phyloP scores from a whole-genome alignment of 306 rosid genomes.

The Castanea sativa region DNA sequence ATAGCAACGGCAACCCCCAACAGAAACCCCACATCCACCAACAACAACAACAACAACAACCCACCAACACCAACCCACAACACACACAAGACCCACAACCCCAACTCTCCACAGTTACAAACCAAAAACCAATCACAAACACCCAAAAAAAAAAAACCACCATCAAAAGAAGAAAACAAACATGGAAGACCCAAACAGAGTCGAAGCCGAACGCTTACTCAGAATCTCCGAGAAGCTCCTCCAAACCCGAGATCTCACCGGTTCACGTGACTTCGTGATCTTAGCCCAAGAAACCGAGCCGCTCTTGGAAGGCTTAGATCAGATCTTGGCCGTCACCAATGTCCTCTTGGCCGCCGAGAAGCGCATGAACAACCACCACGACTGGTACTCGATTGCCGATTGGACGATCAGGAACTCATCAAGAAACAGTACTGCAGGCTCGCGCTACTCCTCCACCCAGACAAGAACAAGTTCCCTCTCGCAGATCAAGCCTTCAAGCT shows the following conservation, averaged over 20 bases:
- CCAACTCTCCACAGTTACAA: not conserved
- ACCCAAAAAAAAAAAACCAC: not conserved
- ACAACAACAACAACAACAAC: too few relatives aligned
- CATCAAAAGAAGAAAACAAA: not conserved
- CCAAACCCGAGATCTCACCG: conserved; percentile 60
- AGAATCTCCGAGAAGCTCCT: conserved; percentile 72
- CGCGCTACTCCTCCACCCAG: conserved; percentile 77
- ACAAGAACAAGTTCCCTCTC: conserved; percentile 64
- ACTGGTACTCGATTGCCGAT: conserved; percentile 70
- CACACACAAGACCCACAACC: too few relatives aligned
- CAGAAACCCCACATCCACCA: too few relatives aligned
- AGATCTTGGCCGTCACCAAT: conserved; percentile 77
- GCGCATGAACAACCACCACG: conserved; percentile 53
- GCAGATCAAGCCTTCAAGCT: conserved; percentile 77
- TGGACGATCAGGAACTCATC: conserved; percentile 57
- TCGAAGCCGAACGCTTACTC: conserved; percentile 75
- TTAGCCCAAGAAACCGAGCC: conserved; percentile 88
- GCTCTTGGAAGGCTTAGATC: conserved; percentile 78
- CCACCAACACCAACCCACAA: too few relatives aligned
- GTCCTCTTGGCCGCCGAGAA: conserved; percentile 66
- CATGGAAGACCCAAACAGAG: conserved; percentile 39
- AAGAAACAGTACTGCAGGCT: conserved; percentile 67
- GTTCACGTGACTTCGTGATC: conserved; percentile 66
- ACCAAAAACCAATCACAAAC: too few relatives aligned
- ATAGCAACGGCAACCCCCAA: too few relatives aligned